These are phyloP conservation scores for Nigrograna mackinnonii DNA, from an alignment of 2,329 filamentous ascomycete genomes.

Conservation along the genomic window DNA sequence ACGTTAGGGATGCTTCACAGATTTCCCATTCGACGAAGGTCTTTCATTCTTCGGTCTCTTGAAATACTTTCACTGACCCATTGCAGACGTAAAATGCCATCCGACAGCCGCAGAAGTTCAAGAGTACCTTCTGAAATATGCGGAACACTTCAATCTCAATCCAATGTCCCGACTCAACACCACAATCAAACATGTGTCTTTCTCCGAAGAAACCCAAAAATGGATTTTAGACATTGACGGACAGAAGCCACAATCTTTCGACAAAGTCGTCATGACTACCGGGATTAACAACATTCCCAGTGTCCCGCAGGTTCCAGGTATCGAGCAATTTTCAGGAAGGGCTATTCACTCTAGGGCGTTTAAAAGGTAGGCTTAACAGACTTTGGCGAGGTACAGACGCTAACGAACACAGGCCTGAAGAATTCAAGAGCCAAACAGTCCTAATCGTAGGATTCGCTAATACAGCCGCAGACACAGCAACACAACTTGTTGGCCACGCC, in stretches of 20 bases:
- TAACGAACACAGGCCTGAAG: conserved; percentile 4
- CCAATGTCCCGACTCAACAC: conserved; percentile 15
- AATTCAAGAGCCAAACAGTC: conserved; percentile 17
- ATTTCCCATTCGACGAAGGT: conserved; percentile 21
- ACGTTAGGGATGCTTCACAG: conserved; percentile 25
- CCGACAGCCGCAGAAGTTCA: conserved; percentile 22
- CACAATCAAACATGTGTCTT: conserved; percentile 11
- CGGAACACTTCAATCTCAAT: conserved; percentile 18
- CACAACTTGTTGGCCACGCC: conserved; percentile 20
- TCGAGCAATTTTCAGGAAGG: conserved; percentile 15
- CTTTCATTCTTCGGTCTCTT: background rate
- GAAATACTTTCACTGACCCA: no score
- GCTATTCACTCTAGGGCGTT: background rate
- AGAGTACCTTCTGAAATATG: conserved; percentile 20
- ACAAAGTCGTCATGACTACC: conserved; percentile 23
- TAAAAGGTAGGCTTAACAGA: background rate
- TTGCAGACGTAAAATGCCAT: conserved; percentile 2
- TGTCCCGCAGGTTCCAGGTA: conserved; percentile 17
- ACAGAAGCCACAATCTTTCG: conserved; percentile 12
- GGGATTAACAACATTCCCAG: conserved; percentile 18
- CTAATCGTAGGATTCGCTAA: conserved; percentile 30
- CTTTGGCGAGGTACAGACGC: background rate
- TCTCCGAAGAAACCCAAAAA: conserved; percentile 10
- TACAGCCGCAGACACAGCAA: conserved; percentile 27
- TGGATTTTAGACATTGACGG: conserved; percentile 14